Base-by-base conservation (phyloP, 306 rosid species). In the Quercus alba region DNA sequence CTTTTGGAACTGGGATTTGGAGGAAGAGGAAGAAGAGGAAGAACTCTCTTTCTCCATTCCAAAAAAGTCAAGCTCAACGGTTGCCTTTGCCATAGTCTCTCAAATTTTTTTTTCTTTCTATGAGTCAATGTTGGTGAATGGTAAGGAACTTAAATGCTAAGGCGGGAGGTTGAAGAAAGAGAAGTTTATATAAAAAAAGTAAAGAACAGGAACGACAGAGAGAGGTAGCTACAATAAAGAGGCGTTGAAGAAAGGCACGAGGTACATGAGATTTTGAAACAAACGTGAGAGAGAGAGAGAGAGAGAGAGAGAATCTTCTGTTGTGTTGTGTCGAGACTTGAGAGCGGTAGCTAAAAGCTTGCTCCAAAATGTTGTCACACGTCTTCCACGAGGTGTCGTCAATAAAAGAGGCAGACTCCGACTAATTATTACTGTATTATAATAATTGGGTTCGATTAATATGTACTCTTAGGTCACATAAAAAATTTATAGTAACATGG, bases 21-120 rank as follows among this genome's bases (percentile, higher is more conserved):
- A 75, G 26, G 88, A 15, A 41, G 80, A 1, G 20, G 70, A 0
- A 26, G 41, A 19, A 12, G 80, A 1, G 26, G 62, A 0, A 20
- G 54, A 19, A 12, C 52, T 68, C 31, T 63, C 77, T 41, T 28
- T 74, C 63, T 77, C 85, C 72, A 74, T 74, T 38, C 85, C 87
- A 54, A 88, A 76, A 82, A 88, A 88, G 38, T 88, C 91, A 49
- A 88, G 82, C 81, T 80, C 89, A 17, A 82, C 76, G 26, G 84
- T 69, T 14, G 78, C 76, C 20, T 70, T 46, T 9, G 88, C 59
- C 91, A 83, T 41, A 41, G 0, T 84, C 6, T 63, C 54, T 49
- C 25, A 20, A 13, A 7, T 7, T 38, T 38, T 30, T 4, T 21
- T 56, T 3, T 38, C 11, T 41, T 20, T 57, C 41, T 20, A 62